Conservation (phyloP, 495 filamentous ascomycete genomes). For the Penicillium taxi region DNA sequence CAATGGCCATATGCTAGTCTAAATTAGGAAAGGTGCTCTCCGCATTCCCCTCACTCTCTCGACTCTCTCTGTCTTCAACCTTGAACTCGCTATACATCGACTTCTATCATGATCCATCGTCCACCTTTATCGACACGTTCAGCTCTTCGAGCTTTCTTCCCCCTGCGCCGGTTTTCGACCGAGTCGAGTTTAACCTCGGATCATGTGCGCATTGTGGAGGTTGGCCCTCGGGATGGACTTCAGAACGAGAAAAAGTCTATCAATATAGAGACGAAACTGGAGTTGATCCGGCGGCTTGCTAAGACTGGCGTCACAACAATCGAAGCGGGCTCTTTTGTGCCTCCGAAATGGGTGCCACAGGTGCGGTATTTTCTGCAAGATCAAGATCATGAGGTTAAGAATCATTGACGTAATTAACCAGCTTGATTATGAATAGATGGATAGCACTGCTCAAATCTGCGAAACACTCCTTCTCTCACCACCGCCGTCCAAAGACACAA, state of each 20-base stretch:
- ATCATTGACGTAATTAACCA: background rate
- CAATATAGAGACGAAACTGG: conserved; percentile 72
- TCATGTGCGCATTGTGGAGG: conserved; percentile 71
- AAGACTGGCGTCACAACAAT: conserved; percentile 78
- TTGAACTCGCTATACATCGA: background rate
- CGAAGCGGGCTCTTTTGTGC: conserved; percentile 91
- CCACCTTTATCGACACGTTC: conserved; percentile 24
- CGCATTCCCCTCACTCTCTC: no score
- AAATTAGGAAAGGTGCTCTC: no score
- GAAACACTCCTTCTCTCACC: conserved; percentile 56
- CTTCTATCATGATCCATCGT: conserved; percentile 17
- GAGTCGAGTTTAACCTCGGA: conserved; percentile 44
- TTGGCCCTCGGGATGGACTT: conserved; percentile 87
- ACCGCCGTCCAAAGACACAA: conserved; percentile 50
- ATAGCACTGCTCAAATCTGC: conserved; percentile 77
- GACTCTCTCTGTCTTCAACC: background rate
- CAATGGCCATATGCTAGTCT: no score
- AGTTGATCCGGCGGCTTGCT: conserved; percentile 73
- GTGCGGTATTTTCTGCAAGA: conserved; percentile 38
- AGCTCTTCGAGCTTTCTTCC: conserved; percentile 22
- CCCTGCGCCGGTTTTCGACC: conserved; percentile 31
- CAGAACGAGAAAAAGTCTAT: conserved; percentile 92
- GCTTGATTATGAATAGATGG: conserved; percentile 70
- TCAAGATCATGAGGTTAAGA: background rate
- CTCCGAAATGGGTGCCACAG: conserved; percentile 97